Base-by-base conservation (phyloP, 2,329 filamentous ascomycete genomes). In the Ophiostoma pallidulum region DNA sequence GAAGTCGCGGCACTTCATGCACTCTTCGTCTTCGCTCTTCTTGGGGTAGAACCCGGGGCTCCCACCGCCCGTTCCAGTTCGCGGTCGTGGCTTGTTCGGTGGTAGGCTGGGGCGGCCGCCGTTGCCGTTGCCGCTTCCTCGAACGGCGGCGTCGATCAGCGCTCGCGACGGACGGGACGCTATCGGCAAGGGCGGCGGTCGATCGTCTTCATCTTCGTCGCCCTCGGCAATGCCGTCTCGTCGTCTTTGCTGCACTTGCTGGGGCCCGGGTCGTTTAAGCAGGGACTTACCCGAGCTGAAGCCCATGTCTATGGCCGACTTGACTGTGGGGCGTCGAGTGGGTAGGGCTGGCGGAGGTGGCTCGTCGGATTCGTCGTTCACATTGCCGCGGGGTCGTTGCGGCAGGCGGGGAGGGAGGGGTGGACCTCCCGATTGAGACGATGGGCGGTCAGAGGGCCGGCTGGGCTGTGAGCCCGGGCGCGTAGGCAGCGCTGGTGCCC, bases 1-100 rank as follows among this genome's bases (percentile, higher is more conserved):
- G 64, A 94, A 97, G 66, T 97, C 90, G 54, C 90, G 80, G 62
- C 92, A 97, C 49, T 80, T 69, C 45, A 95, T 72, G 62, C 92
- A 97, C n/a, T 65, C 62, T 26, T 59, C 57, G 14, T 58, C 43
- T 8, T 39, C 48, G 48, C 36, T 47, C 47, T 41, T 49, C 5
- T 28, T 46, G 16, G 46, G 37, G 18, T 46, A 46, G 35, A 46
- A 43, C 1, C 41, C 38, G 13, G 45, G 10, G 7, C 42, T 38
- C 2, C 36, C 43, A n/a, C 48, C 47, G 16, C 36, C 48, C 3
- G 33, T 20, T 10, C 35, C 33, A 16, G 48, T 32, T 14, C 46
- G 26, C n/a, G 54, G 36, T 5, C 31, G 51, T 16, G 52, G 54
- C 8, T 54, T n/a, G n/a, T n/a, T 55, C 18, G 57, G 53, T 12